These are phyloP conservation scores for Silene uniflora DNA, from an alignment of 148 eudicot genomes.

Conservation along the genomic window DNA sequence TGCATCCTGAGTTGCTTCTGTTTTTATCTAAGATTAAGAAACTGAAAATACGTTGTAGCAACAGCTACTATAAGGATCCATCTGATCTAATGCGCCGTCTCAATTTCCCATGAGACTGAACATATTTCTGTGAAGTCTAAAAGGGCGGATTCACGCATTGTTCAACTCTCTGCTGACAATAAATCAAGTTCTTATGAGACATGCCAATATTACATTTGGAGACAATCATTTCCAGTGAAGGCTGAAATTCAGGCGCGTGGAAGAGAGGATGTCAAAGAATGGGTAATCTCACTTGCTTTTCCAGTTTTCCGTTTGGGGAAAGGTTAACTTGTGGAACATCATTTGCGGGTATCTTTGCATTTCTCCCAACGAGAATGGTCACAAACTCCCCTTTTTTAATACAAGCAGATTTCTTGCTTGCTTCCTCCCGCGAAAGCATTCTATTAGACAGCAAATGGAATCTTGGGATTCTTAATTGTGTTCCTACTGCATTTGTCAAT, in stretches of 20 bases:
- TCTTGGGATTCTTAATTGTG: conserved; percentile 28
- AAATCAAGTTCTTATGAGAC: conserved; percentile 4
- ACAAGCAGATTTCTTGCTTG: conserved; percentile 38
- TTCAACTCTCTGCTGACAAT: conserved; percentile 25
- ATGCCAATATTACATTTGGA: conserved; percentile 37
- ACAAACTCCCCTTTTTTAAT: conserved; percentile 40
- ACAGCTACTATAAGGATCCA: conserved; percentile 1
- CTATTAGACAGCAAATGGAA: conserved; percentile 37
- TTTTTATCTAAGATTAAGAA: conserved; percentile 34
- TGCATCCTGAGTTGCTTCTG: conserved; percentile 42
- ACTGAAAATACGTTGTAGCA: conserved; percentile 22
- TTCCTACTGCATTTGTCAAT: conserved; percentile 24
- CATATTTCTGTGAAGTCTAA: conserved; percentile 12
- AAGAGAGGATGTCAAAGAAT: conserved; percentile 33
- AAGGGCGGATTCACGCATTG: conserved; percentile 25
- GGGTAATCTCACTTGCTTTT: conserved; percentile 36
- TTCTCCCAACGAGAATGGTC: conserved; percentile 36
- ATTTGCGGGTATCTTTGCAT: conserved; percentile 34
- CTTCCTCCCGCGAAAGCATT: conserved; percentile 38
- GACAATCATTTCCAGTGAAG: conserved; percentile 35
- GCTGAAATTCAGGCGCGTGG: conserved; percentile 21
- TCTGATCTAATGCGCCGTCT: conserved; percentile 23
- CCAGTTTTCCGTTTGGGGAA: conserved; percentile 43
- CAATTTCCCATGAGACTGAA: conserved; percentile 29
- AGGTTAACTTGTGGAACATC: conserved; percentile 32